phyloP scores from a whole-genome alignment of 441 rosid species.

The Euphorbia celastroides region DNA sequence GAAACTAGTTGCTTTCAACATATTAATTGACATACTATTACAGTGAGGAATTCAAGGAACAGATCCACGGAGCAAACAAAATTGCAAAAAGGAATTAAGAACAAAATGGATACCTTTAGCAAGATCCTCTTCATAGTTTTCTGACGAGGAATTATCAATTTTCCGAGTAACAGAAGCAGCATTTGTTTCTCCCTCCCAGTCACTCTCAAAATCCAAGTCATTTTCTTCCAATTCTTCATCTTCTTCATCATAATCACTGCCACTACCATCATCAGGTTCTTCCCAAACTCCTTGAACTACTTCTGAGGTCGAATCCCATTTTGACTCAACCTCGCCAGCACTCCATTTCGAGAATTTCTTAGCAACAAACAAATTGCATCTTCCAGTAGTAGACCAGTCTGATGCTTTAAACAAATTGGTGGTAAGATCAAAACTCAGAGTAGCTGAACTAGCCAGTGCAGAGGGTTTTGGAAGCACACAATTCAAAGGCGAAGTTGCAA shows the following conservation, averaged over 20 bases:
- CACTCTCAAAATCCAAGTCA: slow-evolving; percentile 58
- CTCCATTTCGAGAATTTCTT: slow-evolving; percentile 10
- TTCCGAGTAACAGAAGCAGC: slow-evolving; percentile 10
- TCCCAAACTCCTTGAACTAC: slow-evolving; percentile 58
- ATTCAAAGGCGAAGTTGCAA: slow-evolving; percentile 20
- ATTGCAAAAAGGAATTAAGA: not conserved
- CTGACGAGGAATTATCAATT: slow-evolving; percentile 20
- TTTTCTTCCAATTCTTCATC: slow-evolving; percentile 29
- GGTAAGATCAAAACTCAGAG: too few species aligned
- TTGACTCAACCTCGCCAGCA: slow-evolving; percentile 27
- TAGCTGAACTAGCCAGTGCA: slow-evolving; percentile 11
- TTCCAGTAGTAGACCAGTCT: slow-evolving; percentile 8
- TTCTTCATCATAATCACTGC: slow-evolving; percentile 53
- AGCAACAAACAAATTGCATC: slow-evolving; percentile 14
- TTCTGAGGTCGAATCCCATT: slow-evolving; percentile 29
- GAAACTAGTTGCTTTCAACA: not conserved
- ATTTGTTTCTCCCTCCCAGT: slow-evolving; percentile 40
- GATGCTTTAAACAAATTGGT: slow-evolving; percentile 7
- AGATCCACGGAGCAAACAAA: too few species aligned
- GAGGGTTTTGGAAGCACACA: slow-evolving; percentile 15
- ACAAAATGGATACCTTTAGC: slow-evolving; percentile 42
- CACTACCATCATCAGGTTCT: slow-evolving; percentile 75
- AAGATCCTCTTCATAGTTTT: slow-evolving; percentile 47
- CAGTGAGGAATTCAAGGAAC: too few species aligned
- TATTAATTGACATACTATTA: not conserved